Base-by-base conservation (phyloP, 257 asterid species). In the Solanum piurae region DNA sequence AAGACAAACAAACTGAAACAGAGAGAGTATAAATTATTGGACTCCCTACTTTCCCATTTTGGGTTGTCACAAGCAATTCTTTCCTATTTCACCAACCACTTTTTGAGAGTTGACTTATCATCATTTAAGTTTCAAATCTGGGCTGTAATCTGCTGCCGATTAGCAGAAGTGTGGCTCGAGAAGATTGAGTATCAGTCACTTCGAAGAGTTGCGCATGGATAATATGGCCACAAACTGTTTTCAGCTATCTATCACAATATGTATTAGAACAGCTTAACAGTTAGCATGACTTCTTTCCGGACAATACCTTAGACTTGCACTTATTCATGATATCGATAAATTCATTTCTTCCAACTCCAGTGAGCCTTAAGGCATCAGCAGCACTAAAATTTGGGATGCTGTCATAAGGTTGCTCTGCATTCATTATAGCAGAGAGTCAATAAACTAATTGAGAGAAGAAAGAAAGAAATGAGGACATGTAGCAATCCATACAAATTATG, bases 361-460 rank as follows among this genome's bases (percentile, higher is more conserved):
- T 93, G 76, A 97, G 98, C 87, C 98, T 90, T 92, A 97, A 92
- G 68, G 83, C 83, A 37, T 75, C 55, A 10, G 83, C 83, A 75
- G 83, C 83, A 38, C 34, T 38, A 75, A 75, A 37, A 75, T 37
- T 75, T 21, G 99, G 99, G 88, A 97, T 97, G 92, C 99, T 97
- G 89, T 97, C 99, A 60, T 97, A 97, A 23, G 99, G 99, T 94
- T 97, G 99, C 90, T 97, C 99, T 97, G 98, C 95, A 94, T 80
- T 90, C 86, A 90, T 44, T 46, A 29, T n/a, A 71, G 34, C 42
- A 86, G 88, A 68, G 4, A 21, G 68, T 60, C 68, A 4, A 60
- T 60, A 60, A 60, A 21, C 27, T 21, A 64, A n/a, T n/a, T n/a
- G 18, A 64, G 72, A n/a, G 3, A 64, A n/a, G 12, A 64, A 9